These are phyloP conservation scores for Gynochthodes officinalis DNA, from an alignment of 257 asterid genomes.

Conservation along the genomic window DNA sequence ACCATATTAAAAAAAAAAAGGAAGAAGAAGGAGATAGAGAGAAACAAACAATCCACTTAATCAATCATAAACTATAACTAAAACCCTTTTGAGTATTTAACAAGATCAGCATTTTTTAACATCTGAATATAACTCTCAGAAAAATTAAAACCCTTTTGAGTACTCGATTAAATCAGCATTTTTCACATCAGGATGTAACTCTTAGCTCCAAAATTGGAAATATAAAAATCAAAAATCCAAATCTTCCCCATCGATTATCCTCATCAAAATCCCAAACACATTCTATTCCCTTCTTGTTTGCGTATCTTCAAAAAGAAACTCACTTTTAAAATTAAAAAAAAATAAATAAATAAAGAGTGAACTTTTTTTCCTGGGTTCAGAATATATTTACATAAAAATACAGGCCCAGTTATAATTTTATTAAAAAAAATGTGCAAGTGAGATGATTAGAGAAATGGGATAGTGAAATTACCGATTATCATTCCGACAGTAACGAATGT, in stretches of 20 bases:
- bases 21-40: no score
- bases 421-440: neutral
- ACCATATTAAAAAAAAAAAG: neutral
- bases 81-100: neutral
- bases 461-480: slow-evolving; percentile 53
- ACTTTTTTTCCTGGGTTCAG: neutral
- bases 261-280: neutral
- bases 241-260: neutral
- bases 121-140: neutral
- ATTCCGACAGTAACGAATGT: slow-evolving; percentile 66
- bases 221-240: neutral
- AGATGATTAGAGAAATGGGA: neutral
- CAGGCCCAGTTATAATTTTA: no score
- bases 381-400: neutral
- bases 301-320: neutral
- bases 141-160: neutral
- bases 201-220: neutral
- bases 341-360: neutral
- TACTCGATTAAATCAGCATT: neutral
- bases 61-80: neutral
- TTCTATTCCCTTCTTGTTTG: neutral
- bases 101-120: neutral
- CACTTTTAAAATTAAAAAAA: no score
- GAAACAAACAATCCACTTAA: neutral
- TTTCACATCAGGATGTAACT: neutral